Evolutionary conservation across 2,329 filamentous ascomycete species (phyloP).

Genomic region (Fusarium papillatum): DNA sequence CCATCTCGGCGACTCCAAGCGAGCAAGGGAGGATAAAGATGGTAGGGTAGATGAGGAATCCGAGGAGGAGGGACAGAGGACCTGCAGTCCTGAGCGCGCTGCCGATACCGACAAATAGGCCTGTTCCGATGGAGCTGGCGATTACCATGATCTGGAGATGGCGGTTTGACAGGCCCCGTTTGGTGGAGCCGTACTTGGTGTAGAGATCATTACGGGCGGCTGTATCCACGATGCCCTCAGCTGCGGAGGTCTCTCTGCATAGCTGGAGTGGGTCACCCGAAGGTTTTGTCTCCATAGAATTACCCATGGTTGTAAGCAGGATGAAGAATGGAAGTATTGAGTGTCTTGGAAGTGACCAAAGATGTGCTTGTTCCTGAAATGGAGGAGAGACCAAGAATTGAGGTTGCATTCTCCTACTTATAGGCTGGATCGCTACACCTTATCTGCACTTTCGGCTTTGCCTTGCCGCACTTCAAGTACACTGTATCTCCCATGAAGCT

Average conservation of each 20-base stretch:
- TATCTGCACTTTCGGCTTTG: not conserved
- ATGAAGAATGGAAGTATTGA: not conserved
- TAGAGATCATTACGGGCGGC: not conserved
- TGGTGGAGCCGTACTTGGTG: slow-evolving; percentile 11
- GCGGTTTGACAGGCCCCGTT: slow-evolving; percentile 48
- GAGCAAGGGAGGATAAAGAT: not conserved
- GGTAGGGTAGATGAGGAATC: not conserved
- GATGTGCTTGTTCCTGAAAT: not conserved
- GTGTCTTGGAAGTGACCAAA: not conserved
- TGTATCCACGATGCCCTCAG: not conserved
- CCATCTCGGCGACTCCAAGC: not conserved
- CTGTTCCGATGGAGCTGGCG: slow-evolving; percentile 56
- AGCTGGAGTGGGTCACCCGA: not conserved
- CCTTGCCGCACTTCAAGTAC: not conserved
- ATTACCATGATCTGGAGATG: slow-evolving; percentile 62
- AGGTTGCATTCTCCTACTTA: not conserved
- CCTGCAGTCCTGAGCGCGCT: not conserved
- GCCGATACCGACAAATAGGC: not conserved
- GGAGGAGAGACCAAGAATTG: not conserved
- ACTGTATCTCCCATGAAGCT: not conserved
- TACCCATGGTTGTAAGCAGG: not conserved
- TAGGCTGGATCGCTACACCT: not conserved
- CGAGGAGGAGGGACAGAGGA: not conserved
- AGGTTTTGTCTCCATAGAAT: not conserved
- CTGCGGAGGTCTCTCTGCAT: not conserved